Conservation (phyloP, 2,329 filamentous ascomycete species). For the Fusarium virguliforme region DNA sequence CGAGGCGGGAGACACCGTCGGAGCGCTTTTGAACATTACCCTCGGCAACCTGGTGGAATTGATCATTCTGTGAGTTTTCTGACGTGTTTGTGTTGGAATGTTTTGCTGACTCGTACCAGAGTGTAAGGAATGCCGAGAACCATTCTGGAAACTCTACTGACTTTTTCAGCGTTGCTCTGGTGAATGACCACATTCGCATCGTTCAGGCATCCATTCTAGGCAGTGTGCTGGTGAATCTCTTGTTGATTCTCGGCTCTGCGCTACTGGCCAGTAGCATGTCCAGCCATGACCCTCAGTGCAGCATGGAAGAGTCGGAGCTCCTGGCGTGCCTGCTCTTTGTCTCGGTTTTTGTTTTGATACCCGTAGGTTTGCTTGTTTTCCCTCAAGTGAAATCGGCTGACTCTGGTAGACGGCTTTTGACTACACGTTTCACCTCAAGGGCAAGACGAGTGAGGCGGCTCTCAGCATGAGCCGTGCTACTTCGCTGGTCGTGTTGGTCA, state of each 20-base stretch:
- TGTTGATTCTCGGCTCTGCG: conserved; percentile 83
- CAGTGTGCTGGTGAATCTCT: conserved; percentile 82
- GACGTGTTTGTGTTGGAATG: conserved; percentile 11
- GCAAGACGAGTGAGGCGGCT: conserved; percentile 72
- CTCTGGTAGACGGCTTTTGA: conserved; percentile 59
- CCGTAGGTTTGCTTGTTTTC: conserved; percentile 46
- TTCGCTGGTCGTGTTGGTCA: conserved; percentile 80
- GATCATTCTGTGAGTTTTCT: conserved; percentile 68
- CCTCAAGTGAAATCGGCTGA: background rate
- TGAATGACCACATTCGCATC: conserved; percentile 77
- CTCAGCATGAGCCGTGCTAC: conserved; percentile 84
- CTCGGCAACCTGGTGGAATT: conserved; percentile 76
- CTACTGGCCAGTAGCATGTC: conserved; percentile 79
- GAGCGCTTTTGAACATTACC: conserved; percentile 74
- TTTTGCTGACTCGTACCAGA: conserved; percentile 52
- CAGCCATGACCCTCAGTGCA: conserved; percentile 73
- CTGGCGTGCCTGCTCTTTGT: conserved; percentile 58
- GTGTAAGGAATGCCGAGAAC: conserved; percentile 53
- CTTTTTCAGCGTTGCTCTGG: conserved; percentile 63
- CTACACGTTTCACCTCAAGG: conserved; percentile 69
- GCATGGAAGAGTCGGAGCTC: conserved; percentile 55
- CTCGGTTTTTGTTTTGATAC: conserved; percentile 59
- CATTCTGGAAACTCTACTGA: conserved; percentile 34
- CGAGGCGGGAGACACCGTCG: conserved; percentile 71
- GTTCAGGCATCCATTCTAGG: conserved; percentile 84